Conservation (phyloP, 2,329 filamentous ascomycete species). For the Cadophora malorum region DNA sequence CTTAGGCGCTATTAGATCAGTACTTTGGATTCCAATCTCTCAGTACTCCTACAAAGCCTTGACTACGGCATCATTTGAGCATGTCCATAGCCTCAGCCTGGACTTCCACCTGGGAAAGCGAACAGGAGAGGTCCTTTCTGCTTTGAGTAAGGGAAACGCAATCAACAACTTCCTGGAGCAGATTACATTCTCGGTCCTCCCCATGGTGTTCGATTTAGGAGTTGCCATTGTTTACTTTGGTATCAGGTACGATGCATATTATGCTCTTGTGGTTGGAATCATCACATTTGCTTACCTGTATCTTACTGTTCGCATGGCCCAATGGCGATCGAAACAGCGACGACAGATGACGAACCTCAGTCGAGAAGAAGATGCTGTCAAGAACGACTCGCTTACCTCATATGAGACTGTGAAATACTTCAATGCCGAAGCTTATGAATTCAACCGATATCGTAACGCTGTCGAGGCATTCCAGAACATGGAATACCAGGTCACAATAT, state of each 20-base stretch:
- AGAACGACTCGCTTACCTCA: conserved; percentile 98
- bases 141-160: conserved; percentile 92
- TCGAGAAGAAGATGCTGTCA: conserved; percentile 94
- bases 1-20: conserved; percentile 79
- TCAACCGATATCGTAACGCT: conserved; percentile 72
- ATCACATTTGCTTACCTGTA: conserved; percentile 97
- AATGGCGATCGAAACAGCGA: conserved; percentile 88
- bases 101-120: conserved; percentile 97
- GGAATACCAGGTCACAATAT: conserved; percentile 78
- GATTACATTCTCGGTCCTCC: conserved; percentile 92
- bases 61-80: conserved; percentile 94
- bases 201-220: conserved; percentile 89
- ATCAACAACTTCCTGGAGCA: conserved; percentile 98
- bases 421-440: conserved; percentile 83
- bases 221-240: conserved; percentile 86
- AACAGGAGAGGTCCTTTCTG: conserved; percentile 94
- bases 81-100: conserved; percentile 92
- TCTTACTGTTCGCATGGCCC: conserved; percentile 93
- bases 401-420: conserved; percentile 96
- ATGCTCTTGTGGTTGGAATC: conserved; percentile 86
- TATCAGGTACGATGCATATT: conserved; percentile 82
- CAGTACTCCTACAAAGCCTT: conserved; percentile 96
- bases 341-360: conserved; percentile 95
- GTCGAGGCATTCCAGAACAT: conserved; percentile 75
- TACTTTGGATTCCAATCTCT: conserved; percentile 94